Percentiles rank a stretch among this genome's conserved stretches.
phyloP scores from a whole-genome alignment of 305 asterid species.

The Rubia tinctorum region DNA sequence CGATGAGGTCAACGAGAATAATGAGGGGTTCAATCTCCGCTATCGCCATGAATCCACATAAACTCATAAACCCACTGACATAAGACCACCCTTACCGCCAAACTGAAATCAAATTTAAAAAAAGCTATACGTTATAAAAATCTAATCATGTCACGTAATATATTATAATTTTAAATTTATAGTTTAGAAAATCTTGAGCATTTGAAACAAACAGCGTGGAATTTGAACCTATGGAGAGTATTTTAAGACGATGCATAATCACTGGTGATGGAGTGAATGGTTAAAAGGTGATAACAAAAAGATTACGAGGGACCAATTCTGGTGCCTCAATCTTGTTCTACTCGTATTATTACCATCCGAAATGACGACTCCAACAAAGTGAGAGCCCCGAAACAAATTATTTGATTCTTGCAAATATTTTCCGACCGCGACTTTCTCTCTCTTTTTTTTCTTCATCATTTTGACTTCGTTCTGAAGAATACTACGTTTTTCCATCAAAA shows the following conservation, averaged over 20 bases:
- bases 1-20: no score
- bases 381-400: constrained; percentile 19
- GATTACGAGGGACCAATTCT: constrained; percentile 6
- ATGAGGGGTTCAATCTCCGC: no score
- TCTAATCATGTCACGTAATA: no score
- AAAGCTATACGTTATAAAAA: no score
- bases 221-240: not conserved
- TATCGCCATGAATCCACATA: no score
- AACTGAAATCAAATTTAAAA: no score
- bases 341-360: not conserved
- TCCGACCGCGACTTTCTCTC: constrained; percentile 16
- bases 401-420: constrained; percentile 26
- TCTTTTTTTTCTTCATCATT: not conserved
- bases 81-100: no score
- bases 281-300: not conserved
- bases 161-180: no score
- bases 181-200: no score
- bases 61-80: no score
- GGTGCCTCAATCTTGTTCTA: not conserved
- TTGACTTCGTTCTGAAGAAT: constrained; percentile 15
- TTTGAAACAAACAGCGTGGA: no score
- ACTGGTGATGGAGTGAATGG: not conserved
- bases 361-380: constrained; percentile 14
- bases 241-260: not conserved
- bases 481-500: not conserved